phyloP scores from a whole-genome alignment of 2,329 filamentous ascomycete species.

The Magnaporthiopsis incrustans region DNA sequence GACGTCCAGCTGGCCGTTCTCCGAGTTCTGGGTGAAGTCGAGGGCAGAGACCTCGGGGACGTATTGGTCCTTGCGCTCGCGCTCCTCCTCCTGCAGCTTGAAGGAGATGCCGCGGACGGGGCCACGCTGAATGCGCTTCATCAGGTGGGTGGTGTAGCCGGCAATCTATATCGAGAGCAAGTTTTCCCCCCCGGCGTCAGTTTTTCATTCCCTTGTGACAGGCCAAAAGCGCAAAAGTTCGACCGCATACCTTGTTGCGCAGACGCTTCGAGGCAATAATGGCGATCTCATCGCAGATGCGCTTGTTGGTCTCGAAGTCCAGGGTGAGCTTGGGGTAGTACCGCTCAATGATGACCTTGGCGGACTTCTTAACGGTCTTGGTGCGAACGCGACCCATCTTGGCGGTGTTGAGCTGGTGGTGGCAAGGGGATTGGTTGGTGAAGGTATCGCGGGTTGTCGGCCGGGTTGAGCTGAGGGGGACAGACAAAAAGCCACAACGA shows the following conservation, averaged over 20 bases:
- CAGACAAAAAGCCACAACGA: background rate
- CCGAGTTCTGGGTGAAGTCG: constrained; percentile 92
- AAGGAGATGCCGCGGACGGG: constrained; percentile 99
- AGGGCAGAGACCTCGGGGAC: constrained; percentile 97
- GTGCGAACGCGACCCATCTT: constrained; percentile 65
- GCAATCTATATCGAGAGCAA: no score
- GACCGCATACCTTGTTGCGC: constrained; percentile 80
- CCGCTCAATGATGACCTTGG: constrained; percentile 99
- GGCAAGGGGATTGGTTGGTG: constrained; percentile 10
- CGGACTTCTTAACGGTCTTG: constrained; percentile 67
- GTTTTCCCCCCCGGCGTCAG: background rate
- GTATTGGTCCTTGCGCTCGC: constrained; percentile 99
- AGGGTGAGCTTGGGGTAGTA: constrained; percentile 97
- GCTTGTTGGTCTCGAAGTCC: constrained; percentile 99
- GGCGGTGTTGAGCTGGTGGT: constrained; percentile 34
- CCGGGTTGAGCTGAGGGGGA: background rate
- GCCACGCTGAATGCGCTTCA: constrained; percentile 99
- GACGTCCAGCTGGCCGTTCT: constrained; percentile 89
- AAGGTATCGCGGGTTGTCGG: background rate
- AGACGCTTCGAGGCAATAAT: constrained; percentile 99
- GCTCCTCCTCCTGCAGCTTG: constrained; percentile 99
- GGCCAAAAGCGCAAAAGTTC: background rate
- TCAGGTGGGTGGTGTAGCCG: constrained; percentile 96
- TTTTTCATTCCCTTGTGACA: background rate
- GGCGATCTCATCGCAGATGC: constrained; percentile 99